These are phyloP conservation scores for Ustulina deusta DNA, from an alignment of 2,329 filamentous ascomycete species.

Conservation along the genomic window DNA sequence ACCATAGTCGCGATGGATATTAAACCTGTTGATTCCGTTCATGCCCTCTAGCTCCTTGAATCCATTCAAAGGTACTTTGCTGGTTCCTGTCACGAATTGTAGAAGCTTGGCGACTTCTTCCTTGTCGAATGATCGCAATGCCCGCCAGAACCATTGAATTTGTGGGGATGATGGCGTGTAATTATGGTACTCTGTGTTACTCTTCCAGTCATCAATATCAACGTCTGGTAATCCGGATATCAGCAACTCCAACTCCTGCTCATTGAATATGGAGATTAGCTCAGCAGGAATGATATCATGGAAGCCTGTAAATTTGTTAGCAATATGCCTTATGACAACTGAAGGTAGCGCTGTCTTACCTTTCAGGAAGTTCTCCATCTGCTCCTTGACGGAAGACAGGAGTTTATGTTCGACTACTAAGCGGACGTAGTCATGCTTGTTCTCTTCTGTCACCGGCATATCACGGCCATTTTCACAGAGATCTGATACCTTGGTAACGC, in stretches of 20 bases:
- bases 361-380: slow-evolving; percentile 92
- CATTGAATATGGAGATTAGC: slow-evolving; percentile 96
- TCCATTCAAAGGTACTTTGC: slow-evolving; percentile 96
- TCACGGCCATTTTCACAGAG: slow-evolving; percentile 89
- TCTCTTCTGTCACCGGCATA: slow-evolving; percentile 94
- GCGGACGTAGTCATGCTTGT: slow-evolving; percentile 98
- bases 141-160: slow-evolving; percentile 99
- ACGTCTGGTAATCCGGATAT: slow-evolving; percentile 98
- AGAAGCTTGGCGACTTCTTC: slow-evolving; percentile 97
- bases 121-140: slow-evolving; percentile 96
- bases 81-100: slow-evolving; percentile 98
- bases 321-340: slow-evolving; percentile 22
- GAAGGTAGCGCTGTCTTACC: slow-evolving; percentile 62
- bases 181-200: slow-evolving; percentile 98
- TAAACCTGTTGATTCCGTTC: slow-evolving; percentile 98
- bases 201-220: slow-evolving; percentile 98
- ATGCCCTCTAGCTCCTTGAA: slow-evolving; percentile 99
- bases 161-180: slow-evolving; percentile 94
- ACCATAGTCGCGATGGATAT: slow-evolving; percentile 97
- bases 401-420: slow-evolving; percentile 94
- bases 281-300: slow-evolving; percentile 97
- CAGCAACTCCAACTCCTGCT: slow-evolving; percentile 94
- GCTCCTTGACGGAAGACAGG: slow-evolving; percentile 89
- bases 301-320: slow-evolving; percentile 73
- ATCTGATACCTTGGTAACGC: slow-evolving; percentile 87